Conservation (phyloP, 164 flowering plant species). For the Aristolochia californica region DNA sequence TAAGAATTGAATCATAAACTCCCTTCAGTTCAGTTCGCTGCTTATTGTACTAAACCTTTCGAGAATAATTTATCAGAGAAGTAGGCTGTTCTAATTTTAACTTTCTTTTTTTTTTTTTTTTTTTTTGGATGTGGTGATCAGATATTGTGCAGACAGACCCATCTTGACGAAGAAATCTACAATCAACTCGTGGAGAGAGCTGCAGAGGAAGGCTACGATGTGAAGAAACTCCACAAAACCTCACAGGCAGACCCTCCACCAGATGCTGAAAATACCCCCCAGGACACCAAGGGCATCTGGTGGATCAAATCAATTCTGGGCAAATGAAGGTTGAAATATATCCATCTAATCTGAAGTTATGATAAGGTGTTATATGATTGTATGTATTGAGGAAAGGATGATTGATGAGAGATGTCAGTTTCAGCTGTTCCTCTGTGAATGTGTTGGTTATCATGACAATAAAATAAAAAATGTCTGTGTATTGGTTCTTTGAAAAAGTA, state of each 20-base stretch:
- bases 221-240: conserved; percentile 73
- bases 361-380: too few relatives aligned
- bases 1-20: too few relatives aligned
- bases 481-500: too few relatives aligned
- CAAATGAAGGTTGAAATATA: conserved; percentile 19
- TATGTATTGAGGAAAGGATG: too few relatives aligned
- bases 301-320: conserved; percentile 86
- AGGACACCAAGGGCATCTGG: conserved; percentile 81
- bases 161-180: conserved; percentile 66
- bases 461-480: too few relatives aligned
- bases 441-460: too few relatives aligned
- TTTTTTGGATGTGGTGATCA: conserved; percentile 8
- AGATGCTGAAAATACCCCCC: conserved; percentile 35
- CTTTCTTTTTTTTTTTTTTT: neutral
- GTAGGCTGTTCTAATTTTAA: too few relatives aligned
- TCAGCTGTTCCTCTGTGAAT: too few relatives aligned
- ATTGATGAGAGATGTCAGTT: too few relatives aligned
- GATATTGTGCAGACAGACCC: conserved; percentile 65
- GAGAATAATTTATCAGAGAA: too few relatives aligned
- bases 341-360: neutral
- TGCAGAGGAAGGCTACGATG: conserved; percentile 73
- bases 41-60: neutral
- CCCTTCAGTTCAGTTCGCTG: too few relatives aligned
- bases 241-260: conserved; percentile 79
- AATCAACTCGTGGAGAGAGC: conserved; percentile 62